These are phyloP conservation scores for Camellia sinensis DNA, from an alignment of 148 eudicot genomes.

Conservation along the genomic window DNA sequence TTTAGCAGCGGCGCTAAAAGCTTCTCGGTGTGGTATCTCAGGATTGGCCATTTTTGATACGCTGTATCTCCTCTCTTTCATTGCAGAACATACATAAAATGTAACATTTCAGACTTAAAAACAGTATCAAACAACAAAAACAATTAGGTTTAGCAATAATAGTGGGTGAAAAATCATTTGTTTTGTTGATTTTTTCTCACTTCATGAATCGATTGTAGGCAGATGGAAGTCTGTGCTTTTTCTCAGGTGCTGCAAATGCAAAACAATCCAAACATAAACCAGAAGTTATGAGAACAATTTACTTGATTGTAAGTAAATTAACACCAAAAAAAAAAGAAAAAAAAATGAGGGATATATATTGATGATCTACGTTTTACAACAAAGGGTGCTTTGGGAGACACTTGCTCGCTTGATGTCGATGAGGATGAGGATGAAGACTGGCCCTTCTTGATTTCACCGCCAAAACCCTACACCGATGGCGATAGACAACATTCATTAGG, in stretches of 20 bases:
- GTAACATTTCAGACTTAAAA: neutral
- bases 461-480: conserved; percentile 15
- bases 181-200: conserved; percentile 29
- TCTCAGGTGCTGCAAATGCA: conserved; percentile 94
- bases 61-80: conserved; percentile 91
- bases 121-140: neutral
- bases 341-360: too few relatives aligned
- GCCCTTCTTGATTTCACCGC: conserved; percentile 55
- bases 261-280: neutral
- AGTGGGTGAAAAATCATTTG: neutral
- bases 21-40: conserved; percentile 90
- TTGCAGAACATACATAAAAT: neutral
- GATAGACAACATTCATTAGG: neutral
- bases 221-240: conserved; percentile 95
- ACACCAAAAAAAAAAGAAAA: neutral
- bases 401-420: conserved; percentile 58
- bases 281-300: neutral
- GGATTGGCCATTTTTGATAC: conserved; percentile 91
- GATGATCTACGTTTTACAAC: conserved; percentile 72
- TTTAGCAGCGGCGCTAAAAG: conserved; percentile 95
- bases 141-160: neutral
- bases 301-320: neutral
- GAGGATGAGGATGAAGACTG: conserved; percentile 54
- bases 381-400: conserved; percentile 66
- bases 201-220: conserved; percentile 98